Percentiles rank a stretch among this genome's conserved stretches.
Evolutionary conservation across 2,329 filamentous ascomycete genomes (phyloP).

Genomic region (Volutella citrinella): DNA sequence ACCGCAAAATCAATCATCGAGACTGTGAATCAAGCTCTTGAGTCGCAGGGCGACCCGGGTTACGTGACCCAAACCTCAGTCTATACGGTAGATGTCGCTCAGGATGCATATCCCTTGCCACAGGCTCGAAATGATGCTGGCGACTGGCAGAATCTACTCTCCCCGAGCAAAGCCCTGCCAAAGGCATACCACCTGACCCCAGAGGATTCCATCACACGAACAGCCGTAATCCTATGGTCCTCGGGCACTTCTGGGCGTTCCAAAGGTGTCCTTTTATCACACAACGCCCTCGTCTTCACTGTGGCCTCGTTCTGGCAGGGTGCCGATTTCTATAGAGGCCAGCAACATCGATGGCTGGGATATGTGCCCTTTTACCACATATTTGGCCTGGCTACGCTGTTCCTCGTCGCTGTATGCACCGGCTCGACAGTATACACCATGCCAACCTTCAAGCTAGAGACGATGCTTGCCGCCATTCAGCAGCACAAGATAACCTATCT

Average conservation of each 20-base stretch:
- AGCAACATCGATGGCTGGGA: slow-evolving; percentile 47
- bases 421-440: slow-evolving; percentile 65
- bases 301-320: slow-evolving; percentile 48
- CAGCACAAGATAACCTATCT: slow-evolving; percentile 63
- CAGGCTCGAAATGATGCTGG: slow-evolving; percentile 4
- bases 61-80: slow-evolving; percentile 48
- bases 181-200: slow-evolving; percentile 34
- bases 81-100: slow-evolving; percentile 49
- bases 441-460: slow-evolving; percentile 65
- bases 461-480: slow-evolving; percentile 59
- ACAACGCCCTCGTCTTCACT: slow-evolving; percentile 62
- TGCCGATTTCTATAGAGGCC: slow-evolving; percentile 41
- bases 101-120: slow-evolving; percentile 31
- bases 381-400: slow-evolving; percentile 55
- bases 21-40: slow-evolving; percentile 33
- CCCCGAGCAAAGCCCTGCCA: slow-evolving; percentile 46
- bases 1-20: slow-evolving; percentile 29
- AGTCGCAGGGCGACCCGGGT: slow-evolving; percentile 28
- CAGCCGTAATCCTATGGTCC: slow-evolving; percentile 44
- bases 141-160: slow-evolving; percentile 63
- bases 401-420: slow-evolving; percentile 52
- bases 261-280: slow-evolving; percentile 72
- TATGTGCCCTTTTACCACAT: slow-evolving; percentile 71
- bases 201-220: slow-evolving; percentile 50
- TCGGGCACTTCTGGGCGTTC: slow-evolving; percentile 70